Base-by-base conservation (phyloP, 768 basidiomycete species). In the Fibroporia radiculosa region DNA sequence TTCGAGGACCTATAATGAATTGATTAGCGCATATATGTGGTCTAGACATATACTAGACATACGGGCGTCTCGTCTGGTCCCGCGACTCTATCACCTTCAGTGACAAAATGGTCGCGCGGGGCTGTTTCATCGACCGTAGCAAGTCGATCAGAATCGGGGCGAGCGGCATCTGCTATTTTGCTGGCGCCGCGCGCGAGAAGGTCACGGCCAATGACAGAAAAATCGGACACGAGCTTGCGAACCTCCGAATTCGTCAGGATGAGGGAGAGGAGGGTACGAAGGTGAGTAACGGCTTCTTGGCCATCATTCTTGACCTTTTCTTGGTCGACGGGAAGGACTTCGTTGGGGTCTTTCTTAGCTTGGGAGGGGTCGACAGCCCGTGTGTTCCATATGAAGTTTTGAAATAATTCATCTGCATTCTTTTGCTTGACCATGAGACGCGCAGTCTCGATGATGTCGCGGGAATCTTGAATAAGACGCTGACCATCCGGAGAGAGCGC, bases 181-280 rank as follows among this genome's bases (percentile, higher is more conserved):
- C 71, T 62, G 0, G 86, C 82, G 16, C 75, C 76, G 29, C 76
- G 82, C 3, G 88, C 78, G 49, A 95, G 78, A 43, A 96, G 70
- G 61, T 95, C 91, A 32, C 90, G 82, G 0, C 87, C 86, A 39
- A 90, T 80, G 47, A 82, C 61, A 8, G 78, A 74, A 51, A 86
- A 81, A 63, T 92, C 89, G 1, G 79, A 74, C 42, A 93, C 65
- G 23, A 96, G 80, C 62, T 96, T 95, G 56, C 92, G 84, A 24
- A 87, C 84, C 66, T 95, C 88, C 0, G 87, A 84, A 67, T 99
- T 99, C 59, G 93, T 95, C 50, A 92, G 72, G 56, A 97, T 71
- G 56, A 97, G 82, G 33, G 78, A 77, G 48, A 89, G 71, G 37
- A 99, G 76, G 0, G 92, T 93, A 52, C 93, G 88, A 13, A 97